Base-by-base conservation (phyloP, 495 filamentous ascomycete species). In the Daldinia loculata region DNA sequence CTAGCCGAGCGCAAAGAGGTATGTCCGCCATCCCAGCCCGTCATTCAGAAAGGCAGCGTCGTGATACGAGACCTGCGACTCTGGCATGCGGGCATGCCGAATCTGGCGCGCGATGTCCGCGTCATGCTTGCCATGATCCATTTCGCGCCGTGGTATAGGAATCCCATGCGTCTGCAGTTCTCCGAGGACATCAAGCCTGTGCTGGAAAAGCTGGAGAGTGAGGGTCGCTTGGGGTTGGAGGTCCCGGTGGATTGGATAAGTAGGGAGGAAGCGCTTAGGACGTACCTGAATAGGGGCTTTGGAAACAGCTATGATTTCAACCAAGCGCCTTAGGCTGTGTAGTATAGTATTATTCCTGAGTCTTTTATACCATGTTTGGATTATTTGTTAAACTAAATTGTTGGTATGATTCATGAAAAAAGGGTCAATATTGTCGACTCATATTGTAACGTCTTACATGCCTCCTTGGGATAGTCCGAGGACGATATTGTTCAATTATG, bases 1-100 rank as follows among this genome's bases (percentile, higher is more conserved):
- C 69, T 89, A 6, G 79, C 83, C 17, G 71, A 78, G 60, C 76
- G 79, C 15, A 66, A 79, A 8, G 68, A 63, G n/a, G 69, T 78
- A 5, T 69, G 83, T 3, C 43, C 70, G 0, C 86, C 86, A 2
- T 74, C 78, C 24, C 87, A 89, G 71, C 84, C 84, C 0, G 61
- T 74, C 4, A 78, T 87, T 2, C 79, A 81, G 26, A 88, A 87
- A 60, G 86, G 87, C 0, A 82, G 82, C 50, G 69, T 89, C 9
- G 73, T 88, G 26, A 66, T 89, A 9, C 78, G 88, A 4, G 87
- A 89, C 74, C 74, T 89, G 58, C 73, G 87, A 24, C 79, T 89
- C 4, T 90, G 87, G 87, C 87, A 90, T 75, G 86, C 84, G 6
- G 88, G 88, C 0, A 86, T 87, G 80, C 87, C 86, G 9, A 90